Evolutionary conservation across 2,329 filamentous ascomycete species (phyloP).

Genomic region (Chaetomiaceae sp.): DNA sequence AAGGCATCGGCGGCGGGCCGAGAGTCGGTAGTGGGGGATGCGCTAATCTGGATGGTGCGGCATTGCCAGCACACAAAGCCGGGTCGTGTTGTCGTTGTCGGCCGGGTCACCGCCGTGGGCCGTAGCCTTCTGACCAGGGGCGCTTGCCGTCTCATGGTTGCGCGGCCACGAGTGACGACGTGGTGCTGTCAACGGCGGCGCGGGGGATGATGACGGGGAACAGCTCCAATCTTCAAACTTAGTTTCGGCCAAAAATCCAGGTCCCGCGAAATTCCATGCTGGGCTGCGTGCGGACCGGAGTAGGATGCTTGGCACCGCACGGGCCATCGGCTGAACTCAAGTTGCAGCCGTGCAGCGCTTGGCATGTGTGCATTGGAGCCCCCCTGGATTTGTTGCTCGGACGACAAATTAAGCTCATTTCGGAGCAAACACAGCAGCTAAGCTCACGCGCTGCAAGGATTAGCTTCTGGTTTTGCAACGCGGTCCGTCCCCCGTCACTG

Average conservation of each 20-base stretch:
- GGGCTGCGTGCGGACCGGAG: neutral
- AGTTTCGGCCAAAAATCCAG: constrained; percentile 9
- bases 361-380: too few species aligned
- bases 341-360: too few species aligned
- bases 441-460: constrained; percentile 2
- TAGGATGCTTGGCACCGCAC: too few species aligned
- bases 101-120: constrained; percentile 22
- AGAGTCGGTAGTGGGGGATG: constrained; percentile 53
- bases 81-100: constrained; percentile 22
- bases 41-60: constrained; percentile 58
- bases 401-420: too few species aligned
- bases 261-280: constrained; percentile 18
- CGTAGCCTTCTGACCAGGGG: constrained; percentile 36
- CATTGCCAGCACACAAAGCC: constrained; percentile 50
- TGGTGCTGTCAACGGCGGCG: constrained; percentile 2
- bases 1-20: constrained; percentile 52
- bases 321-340: too few species aligned
- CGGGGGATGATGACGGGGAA: too few species aligned
- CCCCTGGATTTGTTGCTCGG: constrained; percentile 14
- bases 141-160: constrained; percentile 42
- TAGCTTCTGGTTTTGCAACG: constrained; percentile 9
- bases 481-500: neutral
- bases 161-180: constrained; percentile 5
- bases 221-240: too few species aligned
- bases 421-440: constrained; percentile 7